Percentiles rank a stretch among this genome's conserved stretches.
Conservation (phyloP, 2,329 filamentous ascomycete species). For the Trichothecium sympodiale region DNA sequence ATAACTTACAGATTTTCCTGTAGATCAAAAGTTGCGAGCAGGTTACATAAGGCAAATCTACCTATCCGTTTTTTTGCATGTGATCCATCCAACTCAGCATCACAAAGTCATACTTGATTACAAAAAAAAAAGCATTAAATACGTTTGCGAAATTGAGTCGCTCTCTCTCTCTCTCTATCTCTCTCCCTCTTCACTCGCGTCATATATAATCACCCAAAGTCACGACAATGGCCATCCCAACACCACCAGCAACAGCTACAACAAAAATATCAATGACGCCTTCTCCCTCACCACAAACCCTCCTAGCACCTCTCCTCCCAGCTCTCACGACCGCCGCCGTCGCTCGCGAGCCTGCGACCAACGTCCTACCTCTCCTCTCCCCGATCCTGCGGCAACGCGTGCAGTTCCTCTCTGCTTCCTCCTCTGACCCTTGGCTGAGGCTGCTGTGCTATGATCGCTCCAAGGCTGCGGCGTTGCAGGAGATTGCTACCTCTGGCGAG, state of each 20-base stretch:
- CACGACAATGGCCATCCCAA: no score
- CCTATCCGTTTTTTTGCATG: no score
- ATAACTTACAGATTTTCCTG: no score
- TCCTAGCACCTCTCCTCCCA: slow-evolving; percentile 46
- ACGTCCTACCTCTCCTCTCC: slow-evolving; percentile 48
- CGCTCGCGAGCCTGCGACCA: slow-evolving; percentile 44
- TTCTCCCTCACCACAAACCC: slow-evolving; percentile 15
- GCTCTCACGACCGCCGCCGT: slow-evolving; percentile 48
- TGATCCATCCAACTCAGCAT: no score
- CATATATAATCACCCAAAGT: no score
- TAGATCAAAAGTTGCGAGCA: no score
- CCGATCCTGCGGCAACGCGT: slow-evolving; percentile 57
- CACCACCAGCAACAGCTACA: slow-evolving; percentile 12
- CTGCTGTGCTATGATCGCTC: slow-evolving; percentile 58
- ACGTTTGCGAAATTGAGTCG: no score
- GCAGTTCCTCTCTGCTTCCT: slow-evolving; percentile 49
- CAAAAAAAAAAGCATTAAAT: no score
- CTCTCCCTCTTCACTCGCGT: no score
- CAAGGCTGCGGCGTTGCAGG: slow-evolving; percentile 45
- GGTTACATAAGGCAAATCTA: no score
- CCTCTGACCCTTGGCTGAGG: slow-evolving; percentile 59
- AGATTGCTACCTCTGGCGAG: slow-evolving; percentile 45
- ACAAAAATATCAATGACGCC: slow-evolving; percentile 10
- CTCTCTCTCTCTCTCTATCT: no score
- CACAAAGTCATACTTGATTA: no score